Evolutionary conservation across 208 protist species (phyloP), one percentile per base, ranked within the genome.

Genomic region (Crithidia expoeki): DNA sequence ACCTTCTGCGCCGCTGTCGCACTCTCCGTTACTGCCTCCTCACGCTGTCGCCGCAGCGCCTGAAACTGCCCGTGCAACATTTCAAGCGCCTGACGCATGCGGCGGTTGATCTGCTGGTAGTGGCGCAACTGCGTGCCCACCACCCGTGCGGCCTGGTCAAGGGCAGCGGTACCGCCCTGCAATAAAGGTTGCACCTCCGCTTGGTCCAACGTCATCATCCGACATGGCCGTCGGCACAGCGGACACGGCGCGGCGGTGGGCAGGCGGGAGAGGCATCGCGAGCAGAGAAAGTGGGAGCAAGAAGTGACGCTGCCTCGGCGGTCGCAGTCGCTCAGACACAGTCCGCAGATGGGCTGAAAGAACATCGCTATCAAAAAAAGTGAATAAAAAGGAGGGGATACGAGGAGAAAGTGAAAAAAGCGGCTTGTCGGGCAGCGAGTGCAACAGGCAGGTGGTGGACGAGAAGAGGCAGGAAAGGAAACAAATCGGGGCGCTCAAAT

Each of bases 211-310:
- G 59, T 66, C 42, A 89, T 59, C 14, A 78, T 62, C 33, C 76
- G 74, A 60, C 76, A 92, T 4, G 86, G 74, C 38, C 84, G 83
- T 33, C 76, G 78, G 60, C 89, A 97, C 21, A 88, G 64, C 25
- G 90, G 90, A 56, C 88, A 97, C 36, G 76, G 79, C 14, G 68
- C 73, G 11, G 61, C 69, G 11, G 60, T 46, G 36, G 79, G 80
- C 30, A 92, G 74, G 7, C 88, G 83, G 12, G 71, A 53, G 46
- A 76, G 57, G 59, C 93, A 97, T 33, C 87, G 78, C 5, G 76
- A 72, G 72, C 93, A 97, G 59, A 97, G 68, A 63, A 95, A 97
- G 78, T 97, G 93, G 17, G 89, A 70, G 78, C 93, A 97, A 21
- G 85, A 90, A 17, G 90, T 90, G 49, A 94, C 67, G 28, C 74